Conservation (phyloP, 495 filamentous ascomycete genomes). For the Entonaema liquescens region DNA sequence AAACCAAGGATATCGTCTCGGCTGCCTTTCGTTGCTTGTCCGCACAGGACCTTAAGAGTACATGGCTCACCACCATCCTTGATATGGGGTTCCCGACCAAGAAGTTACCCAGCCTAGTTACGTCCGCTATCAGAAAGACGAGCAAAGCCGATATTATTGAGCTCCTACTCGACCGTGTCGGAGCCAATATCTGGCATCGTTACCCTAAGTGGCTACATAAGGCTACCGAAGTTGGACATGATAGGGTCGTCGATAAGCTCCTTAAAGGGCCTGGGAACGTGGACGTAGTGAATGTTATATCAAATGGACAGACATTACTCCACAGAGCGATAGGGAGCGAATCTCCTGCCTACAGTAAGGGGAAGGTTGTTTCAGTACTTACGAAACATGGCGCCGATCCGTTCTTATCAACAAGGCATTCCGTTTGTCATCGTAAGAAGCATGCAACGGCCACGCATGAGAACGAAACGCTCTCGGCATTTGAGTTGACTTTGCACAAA, state of each 20-base stretch:
- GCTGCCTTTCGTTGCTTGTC: neutral
- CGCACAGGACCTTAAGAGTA: accelerated
- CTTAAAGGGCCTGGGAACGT: neutral
- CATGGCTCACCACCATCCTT: neutral
- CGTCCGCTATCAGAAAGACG: neutral
- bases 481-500: neutral
- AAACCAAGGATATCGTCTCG: neutral
- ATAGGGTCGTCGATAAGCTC: neutral
- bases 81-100: neutral
- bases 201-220: neutral
- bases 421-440: neutral
- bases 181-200: neutral
- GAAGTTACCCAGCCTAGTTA: neutral
- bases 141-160: neutral
- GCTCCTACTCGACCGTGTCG: neutral
- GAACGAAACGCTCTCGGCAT: neutral
- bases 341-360: too few species aligned
- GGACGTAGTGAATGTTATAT: neutral
- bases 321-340: neutral
- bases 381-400: neutral
- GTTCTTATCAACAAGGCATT: neutral
- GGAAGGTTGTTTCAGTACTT: neutral
- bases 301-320: neutral
- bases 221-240: neutral
- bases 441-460: neutral